Conservation (phyloP, 768 basidiomycete genomes). For the Amanita molliuscula region DNA sequence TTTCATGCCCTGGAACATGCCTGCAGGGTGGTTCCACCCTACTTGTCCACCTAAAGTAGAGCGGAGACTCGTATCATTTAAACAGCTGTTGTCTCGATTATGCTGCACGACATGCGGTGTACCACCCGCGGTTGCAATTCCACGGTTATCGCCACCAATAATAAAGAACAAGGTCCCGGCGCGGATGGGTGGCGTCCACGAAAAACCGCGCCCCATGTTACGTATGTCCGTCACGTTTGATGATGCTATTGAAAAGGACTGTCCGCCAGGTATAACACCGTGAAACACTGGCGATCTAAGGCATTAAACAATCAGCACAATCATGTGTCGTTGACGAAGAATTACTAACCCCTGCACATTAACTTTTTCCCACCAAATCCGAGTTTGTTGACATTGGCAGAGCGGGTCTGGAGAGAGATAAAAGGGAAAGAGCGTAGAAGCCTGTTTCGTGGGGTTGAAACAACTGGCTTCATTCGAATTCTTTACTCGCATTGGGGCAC, state of each 20-base stretch:
- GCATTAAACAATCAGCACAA: not conserved
- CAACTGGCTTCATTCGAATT: slow-evolving; percentile 45
- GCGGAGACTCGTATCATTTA: not conserved
- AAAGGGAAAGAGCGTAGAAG: slow-evolving; percentile 48
- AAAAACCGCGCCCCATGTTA: slow-evolving; percentile 23
- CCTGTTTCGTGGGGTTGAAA: slow-evolving; percentile 38
- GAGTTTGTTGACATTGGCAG: slow-evolving; percentile 58
- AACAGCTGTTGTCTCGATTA: not conserved
- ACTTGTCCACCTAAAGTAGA: not conserved
- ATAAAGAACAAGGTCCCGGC: not conserved
- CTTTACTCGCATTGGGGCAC: slow-evolving; percentile 46
- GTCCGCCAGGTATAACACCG: slow-evolving; percentile 71
- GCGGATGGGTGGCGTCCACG: not conserved
- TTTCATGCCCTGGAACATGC: not conserved
- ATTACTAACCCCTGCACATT: slow-evolving; percentile 41
- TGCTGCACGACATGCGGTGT: not conserved
- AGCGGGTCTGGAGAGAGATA: slow-evolving; percentile 45
- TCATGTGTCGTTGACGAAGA: not conserved
- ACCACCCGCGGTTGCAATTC: not conserved
- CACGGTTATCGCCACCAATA: not conserved
- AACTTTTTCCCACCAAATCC: slow-evolving; percentile 54
- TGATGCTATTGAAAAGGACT: slow-evolving; percentile 57
- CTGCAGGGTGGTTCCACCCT: not conserved
- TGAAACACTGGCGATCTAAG: slow-evolving; percentile 48
- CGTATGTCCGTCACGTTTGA: slow-evolving; percentile 32